These are phyloP conservation scores for Beverwykella pulmonaria DNA, from an alignment of 495 filamentous ascomycete genomes.

Conservation along the genomic window DNA sequence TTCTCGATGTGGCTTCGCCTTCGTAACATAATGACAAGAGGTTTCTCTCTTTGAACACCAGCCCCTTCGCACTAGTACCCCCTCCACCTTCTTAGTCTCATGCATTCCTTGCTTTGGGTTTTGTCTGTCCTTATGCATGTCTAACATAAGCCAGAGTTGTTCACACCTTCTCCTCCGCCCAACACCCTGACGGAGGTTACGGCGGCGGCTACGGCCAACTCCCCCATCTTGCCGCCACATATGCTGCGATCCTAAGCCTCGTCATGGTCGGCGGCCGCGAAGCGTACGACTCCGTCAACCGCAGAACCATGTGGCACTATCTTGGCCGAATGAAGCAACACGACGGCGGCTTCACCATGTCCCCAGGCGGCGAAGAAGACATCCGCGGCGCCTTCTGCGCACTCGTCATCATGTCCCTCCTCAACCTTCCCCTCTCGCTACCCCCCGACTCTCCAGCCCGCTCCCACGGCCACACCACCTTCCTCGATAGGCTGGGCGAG, in stretches of 20 bases:
- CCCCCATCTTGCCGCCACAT: constrained; percentile 85
- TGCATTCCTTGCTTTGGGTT: too few relatives aligned
- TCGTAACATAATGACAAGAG: too few relatives aligned
- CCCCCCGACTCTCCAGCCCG: constrained; percentile 62
- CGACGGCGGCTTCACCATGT: constrained; percentile 82
- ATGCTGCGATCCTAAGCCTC: constrained; percentile 77
- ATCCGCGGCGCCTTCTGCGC: constrained; percentile 92
- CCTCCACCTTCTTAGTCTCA: too few relatives aligned
- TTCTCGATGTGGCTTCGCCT: too few relatives aligned
- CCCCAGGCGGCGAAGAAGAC: constrained; percentile 83
- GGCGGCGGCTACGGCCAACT: constrained; percentile 90
- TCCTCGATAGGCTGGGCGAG: constrained; percentile 70
- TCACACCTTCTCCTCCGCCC: constrained; percentile 72
- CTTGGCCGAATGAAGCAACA: constrained; percentile 78
- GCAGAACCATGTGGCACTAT: constrained; percentile 85
- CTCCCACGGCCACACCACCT: constrained; percentile 50
- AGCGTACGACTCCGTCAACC: constrained; percentile 74
- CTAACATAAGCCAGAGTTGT: constrained; percentile 54
- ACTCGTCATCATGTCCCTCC: constrained; percentile 75
- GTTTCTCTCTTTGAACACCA: too few relatives aligned
- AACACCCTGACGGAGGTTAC: constrained; percentile 84
- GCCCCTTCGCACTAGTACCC: too few relatives aligned
- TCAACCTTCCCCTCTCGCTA: constrained; percentile 79
- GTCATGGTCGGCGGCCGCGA: constrained; percentile 74
- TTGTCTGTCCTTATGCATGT: constrained; percentile 9